A percentile compares a stretch with the other conserved stretches of the same genome.
Conservation (phyloP, 768 basidiomycete species). For the Mycena venus region DNA sequence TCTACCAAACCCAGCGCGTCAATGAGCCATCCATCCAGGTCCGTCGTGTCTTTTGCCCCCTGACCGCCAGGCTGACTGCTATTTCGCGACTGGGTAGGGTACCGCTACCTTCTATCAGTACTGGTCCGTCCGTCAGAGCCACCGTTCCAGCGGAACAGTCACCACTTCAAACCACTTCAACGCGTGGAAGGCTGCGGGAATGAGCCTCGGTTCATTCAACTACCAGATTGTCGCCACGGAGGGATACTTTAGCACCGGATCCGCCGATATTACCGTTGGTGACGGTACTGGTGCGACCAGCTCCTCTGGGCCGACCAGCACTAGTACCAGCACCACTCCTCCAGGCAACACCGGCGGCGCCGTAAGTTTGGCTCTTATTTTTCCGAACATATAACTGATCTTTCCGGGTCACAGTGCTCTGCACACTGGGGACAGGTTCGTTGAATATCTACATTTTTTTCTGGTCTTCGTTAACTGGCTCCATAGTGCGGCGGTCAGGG, state of each 20-base stretch:
- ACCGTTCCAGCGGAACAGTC: constrained; percentile 34
- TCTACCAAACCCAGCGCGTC: constrained; percentile 43
- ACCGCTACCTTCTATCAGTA: constrained; percentile 47
- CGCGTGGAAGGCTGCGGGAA: constrained; percentile 42
- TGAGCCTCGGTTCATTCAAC: constrained; percentile 42
- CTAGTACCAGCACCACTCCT: not conserved
- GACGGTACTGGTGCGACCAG: not conserved
- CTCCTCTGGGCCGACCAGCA: not conserved
- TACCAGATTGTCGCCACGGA: constrained; percentile 53
- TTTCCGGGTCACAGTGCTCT: constrained; percentile 6
- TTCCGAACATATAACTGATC: not conserved
- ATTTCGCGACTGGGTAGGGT: too few relatives aligned
- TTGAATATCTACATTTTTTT: not conserved
- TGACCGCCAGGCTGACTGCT: not conserved
- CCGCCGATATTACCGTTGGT: constrained; percentile 28
- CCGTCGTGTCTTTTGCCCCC: not conserved
- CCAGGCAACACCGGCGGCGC: constrained; percentile 7
- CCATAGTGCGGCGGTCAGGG: constrained; percentile 26
- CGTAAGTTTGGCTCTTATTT: not conserved
- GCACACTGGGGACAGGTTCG: constrained; percentile 18
- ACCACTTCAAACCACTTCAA: constrained; percentile 47
- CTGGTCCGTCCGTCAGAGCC: constrained; percentile 35
- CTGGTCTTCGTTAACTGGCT: not conserved
- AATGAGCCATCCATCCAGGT: constrained; percentile 49
- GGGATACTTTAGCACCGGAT: constrained; percentile 47